Conservation (phyloP, 2,329 filamentous ascomycete genomes). For the Hortaea werneckii region DNA sequence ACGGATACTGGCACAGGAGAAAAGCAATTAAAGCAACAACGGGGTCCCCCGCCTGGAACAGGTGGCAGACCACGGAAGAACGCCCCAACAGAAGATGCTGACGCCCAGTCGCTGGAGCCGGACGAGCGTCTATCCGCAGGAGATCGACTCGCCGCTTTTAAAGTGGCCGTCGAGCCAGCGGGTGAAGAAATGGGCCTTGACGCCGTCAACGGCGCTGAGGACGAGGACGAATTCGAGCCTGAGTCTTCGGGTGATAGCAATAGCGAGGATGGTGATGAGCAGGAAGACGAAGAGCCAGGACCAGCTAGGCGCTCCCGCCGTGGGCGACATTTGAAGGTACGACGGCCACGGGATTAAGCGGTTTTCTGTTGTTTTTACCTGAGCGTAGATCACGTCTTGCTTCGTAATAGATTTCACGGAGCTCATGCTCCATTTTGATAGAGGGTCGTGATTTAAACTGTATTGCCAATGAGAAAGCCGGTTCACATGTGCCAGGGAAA, state of each 20-base stretch:
- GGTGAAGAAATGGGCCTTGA: background rate
- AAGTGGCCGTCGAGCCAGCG: conserved; percentile 5
- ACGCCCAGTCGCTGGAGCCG: background rate
- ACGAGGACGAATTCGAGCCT: conserved; percentile 9
- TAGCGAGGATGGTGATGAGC: conserved; percentile 5
- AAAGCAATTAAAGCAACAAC: background rate
- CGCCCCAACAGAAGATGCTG: background rate
- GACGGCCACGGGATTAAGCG: too few species aligned
- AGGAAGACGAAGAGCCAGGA: background rate
- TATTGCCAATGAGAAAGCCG: too few species aligned
- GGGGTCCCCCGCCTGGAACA: background rate
- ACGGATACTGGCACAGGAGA: conserved; percentile 3
- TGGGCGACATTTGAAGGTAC: too few species aligned
- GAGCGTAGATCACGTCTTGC: too few species aligned
- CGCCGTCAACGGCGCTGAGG: background rate
- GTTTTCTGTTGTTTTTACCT: too few species aligned
- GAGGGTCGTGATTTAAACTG: too few species aligned
- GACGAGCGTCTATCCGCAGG: background rate
- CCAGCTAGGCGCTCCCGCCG: too few species aligned
- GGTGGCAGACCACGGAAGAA: background rate
- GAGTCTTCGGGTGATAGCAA: conserved; percentile 5
- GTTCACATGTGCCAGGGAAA: too few species aligned
- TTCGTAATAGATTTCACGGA: too few species aligned
- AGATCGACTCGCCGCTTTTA: conserved; percentile 6
- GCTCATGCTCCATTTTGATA: too few species aligned